Conservation (phyloP, 2,329 filamentous ascomycete genomes). For the Paraconiothyrium brasiliense region DNA sequence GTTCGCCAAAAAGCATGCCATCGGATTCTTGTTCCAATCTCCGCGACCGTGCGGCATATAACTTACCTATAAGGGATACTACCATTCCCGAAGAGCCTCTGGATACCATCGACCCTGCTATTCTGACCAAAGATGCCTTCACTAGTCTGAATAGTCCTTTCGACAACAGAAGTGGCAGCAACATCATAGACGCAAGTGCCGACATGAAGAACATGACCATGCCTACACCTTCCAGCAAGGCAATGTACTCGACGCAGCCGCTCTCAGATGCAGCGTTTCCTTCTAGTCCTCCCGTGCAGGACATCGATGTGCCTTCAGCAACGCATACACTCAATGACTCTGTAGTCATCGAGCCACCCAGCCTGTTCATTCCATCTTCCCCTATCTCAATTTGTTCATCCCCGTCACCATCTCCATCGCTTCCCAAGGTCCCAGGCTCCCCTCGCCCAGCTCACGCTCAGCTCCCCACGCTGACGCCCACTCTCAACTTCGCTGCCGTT, state of each 20-base stretch:
- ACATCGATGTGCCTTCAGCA: slow-evolving; percentile 19
- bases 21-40: slow-evolving; percentile 25
- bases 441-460: slow-evolving; percentile 32
- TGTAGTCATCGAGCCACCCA: slow-evolving; percentile 25
- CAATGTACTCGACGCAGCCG: slow-evolving; percentile 29
- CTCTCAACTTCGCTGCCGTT: slow-evolving; percentile 34
- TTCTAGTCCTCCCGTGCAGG: slow-evolving; percentile 20
- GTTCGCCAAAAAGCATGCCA: slow-evolving; percentile 50
- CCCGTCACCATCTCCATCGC: slow-evolving; percentile 26
- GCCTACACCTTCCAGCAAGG: slow-evolving; percentile 22
- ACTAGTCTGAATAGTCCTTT: slow-evolving; percentile 30
- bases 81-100: slow-evolving; percentile 36
- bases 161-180: slow-evolving; percentile 17
- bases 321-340: slow-evolving; percentile 9
- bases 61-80: slow-evolving; percentile 42
- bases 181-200: slow-evolving; percentile 18
- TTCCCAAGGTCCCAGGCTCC: slow-evolving; percentile 33
- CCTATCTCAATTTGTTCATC: slow-evolving; percentile 32
- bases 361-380: slow-evolving; percentile 19
- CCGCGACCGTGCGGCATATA: slow-evolving; percentile 24
- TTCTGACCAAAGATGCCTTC: slow-evolving; percentile 37
- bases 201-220: slow-evolving; percentile 26
- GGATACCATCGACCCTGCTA: slow-evolving; percentile 39
- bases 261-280: slow-evolving; percentile 35
- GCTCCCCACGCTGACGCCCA: slow-evolving; percentile 24